phyloP scores from a whole-genome alignment of 441 rosid genomes.

The Pelargonium fulgidum region DNA sequence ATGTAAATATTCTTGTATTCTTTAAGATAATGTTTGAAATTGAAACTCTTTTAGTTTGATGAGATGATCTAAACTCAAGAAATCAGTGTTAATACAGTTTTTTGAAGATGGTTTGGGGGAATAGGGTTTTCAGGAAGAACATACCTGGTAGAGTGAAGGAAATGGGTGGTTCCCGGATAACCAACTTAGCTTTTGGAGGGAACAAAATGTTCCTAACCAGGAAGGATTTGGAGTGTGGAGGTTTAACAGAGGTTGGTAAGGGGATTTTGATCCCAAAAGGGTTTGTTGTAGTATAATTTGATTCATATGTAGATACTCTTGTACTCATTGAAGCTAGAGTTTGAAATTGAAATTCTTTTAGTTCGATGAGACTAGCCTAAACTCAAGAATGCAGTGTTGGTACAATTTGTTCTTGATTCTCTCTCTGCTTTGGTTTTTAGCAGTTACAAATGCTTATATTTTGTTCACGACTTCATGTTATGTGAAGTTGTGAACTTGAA shows the following conservation, averaged over 20 bases:
- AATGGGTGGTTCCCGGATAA: conserved; percentile 50
- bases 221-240: conserved; percentile 69
- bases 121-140: conserved; percentile 68
- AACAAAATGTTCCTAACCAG: conserved; percentile 67
- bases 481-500: background rate
- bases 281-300: background rate
- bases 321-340: no score
- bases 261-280: background rate
- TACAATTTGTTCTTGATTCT: no score
- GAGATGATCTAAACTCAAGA: background rate
- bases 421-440: background rate
- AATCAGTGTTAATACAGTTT: no score
- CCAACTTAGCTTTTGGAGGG: conserved; percentile 70
- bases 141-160: conserved; percentile 46
- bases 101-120: no score
- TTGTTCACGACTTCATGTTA: no score
- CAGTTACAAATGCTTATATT: background rate
- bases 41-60: background rate
- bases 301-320: background rate
- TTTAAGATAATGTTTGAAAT: no score
- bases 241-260: conserved; percentile 67
- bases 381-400: no score
- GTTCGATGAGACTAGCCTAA: no score
- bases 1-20: background rate
- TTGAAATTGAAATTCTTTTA: no score